Evolutionary conservation across 2,329 filamentous ascomycete species (phyloP), one percentile per base, ranked within the genome.

Genomic region (Chrysosphaeria jannelii): DNA sequence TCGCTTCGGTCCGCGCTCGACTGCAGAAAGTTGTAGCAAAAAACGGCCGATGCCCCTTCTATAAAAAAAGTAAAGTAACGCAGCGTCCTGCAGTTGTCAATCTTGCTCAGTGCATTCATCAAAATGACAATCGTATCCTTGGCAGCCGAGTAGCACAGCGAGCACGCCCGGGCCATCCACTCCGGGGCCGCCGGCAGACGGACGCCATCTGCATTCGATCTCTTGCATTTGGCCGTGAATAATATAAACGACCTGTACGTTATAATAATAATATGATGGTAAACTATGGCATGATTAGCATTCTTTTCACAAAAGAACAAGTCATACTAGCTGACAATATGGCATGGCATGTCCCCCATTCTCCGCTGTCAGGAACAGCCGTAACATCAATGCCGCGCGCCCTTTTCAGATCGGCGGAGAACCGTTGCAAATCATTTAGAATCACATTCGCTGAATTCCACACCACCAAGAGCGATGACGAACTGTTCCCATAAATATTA

Each of bases 391-490:
- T 24, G 4, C 26, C 23, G 2, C 20, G 23, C 22, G 29, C 29
- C 15, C 26, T 20, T 22, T 28, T 26, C n/a, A n/a, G n/a, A n/a
- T n/a, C n/a, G n/a, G n/a, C 16, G 3, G 30, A 29, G 27, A 32
- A 32, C 19, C 23, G 21, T 3, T 25, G 21, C 10, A 32, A 22
- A 9, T 32, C 29, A 5, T 26, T 23, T 6, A 29, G 27, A 10
- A 31, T 29, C 11, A 28, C 29, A 21, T 29, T 31, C 15, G 30
- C 30, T 9, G 28, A 29, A 14, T 28, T 32, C 30, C 29, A 31
- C 10, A 32, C 20, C 8, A 29, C 27, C 20, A 32, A 18, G 18
- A 32, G 19, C 14, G 30, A 32, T 5, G 30, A 29, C 17, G 30
- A 26, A 22, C 30, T 29, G 11, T 26, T n/a, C 8, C 23, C 18